Evolutionary conservation across 202 grass and related monocot genomes (phyloP), one percentile per base, ranked within the genome.

Genomic region (Eragrostis tef): DNA sequence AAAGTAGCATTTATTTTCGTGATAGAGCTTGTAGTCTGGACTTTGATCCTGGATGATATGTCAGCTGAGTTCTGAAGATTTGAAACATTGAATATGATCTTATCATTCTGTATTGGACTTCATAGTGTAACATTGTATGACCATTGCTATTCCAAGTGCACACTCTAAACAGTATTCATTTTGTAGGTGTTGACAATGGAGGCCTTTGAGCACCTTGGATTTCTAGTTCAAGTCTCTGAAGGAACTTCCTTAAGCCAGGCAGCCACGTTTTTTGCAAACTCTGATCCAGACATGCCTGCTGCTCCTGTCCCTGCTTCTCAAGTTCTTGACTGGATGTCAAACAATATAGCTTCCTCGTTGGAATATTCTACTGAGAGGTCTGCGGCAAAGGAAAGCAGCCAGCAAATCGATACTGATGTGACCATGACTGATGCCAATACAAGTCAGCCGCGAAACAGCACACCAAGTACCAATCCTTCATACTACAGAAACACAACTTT

Each of bases 241-340:
- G 93, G 90, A 82, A 80, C 63, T 78, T 66, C 87, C 14, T 88
- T 99, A 86, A 95, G 82, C 41, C 90, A 99, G 75, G 86, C 88
- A 56, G 89, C 96, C 42, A 87, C 75, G 0, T 96, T 95, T 88
- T 99, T 99, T 87, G 92, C 96, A 69, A 95, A 95, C 82, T 95
- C 90, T 70, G 96, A 98, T 91, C 83, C 96, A 51, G 93, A 93
- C 80, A 99, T 99, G 96, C 96, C 96, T 24, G 93, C 90, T 84
- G 87, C 81, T 56, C 88, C 93, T 26, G 84, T 99, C 52, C 76
- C 96, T 81, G 87, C 90, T 61, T 74, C 89, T 34, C 90, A 96
- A 75, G 79, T 99, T 85, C 93, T 90, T 64, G 93, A 96, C 43
- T 99, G 96, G 96, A 79, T 99, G 56, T 89, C 83, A 69, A 87